Percentiles rank a stretch among this genome's conserved stretches.
Evolutionary conservation across 805 yeast species (phyloP).

Genomic region (Priceomyces carsonii): DNA sequence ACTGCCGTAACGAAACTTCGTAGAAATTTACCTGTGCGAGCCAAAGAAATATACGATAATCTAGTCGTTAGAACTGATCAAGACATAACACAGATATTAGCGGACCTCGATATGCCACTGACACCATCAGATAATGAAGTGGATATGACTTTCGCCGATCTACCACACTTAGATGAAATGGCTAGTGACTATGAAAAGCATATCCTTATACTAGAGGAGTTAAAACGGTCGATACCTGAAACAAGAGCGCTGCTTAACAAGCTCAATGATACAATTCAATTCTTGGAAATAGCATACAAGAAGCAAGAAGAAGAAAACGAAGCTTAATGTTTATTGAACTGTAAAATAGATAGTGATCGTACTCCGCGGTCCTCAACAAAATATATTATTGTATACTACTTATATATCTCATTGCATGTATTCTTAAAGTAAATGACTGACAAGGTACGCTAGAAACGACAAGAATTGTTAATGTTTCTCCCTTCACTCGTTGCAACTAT

Average conservation of each 20-base stretch:
- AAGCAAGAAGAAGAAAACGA: constrained; percentile 13
- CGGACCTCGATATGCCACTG: constrained; percentile 15
- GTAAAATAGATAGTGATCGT: too few species aligned
- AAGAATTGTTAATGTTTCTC: too few species aligned
- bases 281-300: constrained; percentile 24
- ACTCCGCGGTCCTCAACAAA: too few species aligned
- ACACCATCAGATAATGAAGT: constrained; percentile 5
- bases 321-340: too few species aligned
- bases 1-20: constrained; percentile 57
- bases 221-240: constrained; percentile 38
- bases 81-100: constrained; percentile 27
- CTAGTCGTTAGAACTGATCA: constrained; percentile 30
- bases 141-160: constrained; percentile 11
- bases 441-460: too few species aligned
- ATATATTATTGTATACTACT: too few species aligned
- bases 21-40: constrained; percentile 48
- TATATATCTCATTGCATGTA: too few species aligned
- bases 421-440: too few species aligned
- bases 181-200: constrained; percentile 26
- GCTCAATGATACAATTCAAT: constrained; percentile 28
- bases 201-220: constrained; percentile 28
- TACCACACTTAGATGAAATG: constrained; percentile 17
- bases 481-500: too few species aligned
- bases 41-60: constrained; percentile 37
- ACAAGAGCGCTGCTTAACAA: constrained; percentile 35